Base-by-base conservation (phyloP, 2,329 filamentous ascomycete genomes). In the Alternaria arbusti region DNA sequence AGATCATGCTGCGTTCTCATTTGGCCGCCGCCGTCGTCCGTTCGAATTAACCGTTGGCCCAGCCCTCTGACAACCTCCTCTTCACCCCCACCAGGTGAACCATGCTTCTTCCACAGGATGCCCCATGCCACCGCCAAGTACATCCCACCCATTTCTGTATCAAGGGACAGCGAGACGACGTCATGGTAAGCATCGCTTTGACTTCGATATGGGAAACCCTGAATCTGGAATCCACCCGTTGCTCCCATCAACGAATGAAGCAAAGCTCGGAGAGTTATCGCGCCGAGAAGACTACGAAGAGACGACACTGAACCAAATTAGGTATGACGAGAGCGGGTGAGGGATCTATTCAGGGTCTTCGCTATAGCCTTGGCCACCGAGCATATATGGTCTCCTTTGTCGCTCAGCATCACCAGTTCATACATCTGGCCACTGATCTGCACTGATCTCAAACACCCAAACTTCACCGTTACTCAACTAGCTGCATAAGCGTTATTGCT, bases 201-300 rank as follows among this genome's bases (percentile, higher is more conserved):
- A 50, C 17, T 47, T 63, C 68, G 73, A 75, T 75, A 49, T 25
- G 52, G 20, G 40, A 65, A 23, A 66, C 63, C 70, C 70, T 59
- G 58, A 63, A 60, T 55, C n/a, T 40, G 44, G 23, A 47, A 56
- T 60, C 71, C 66, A 65, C 66, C 44, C 47, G 64, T 69, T 73
- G 67, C 65, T 64, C 23, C 17, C 65, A 77, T 74, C 76, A 70
- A 71, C 73, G 70, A 78, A 75, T 74, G 52, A 61, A 32, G 47
- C 36, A 36, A 50, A 28, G 26, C 9, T 12, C 12, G 20, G 32
- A 46, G 56, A 46, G 54, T 57, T 45, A 54, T 57, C 28, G 40
- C 61, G 54, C 57, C 46, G 61, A 68, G 40, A 49, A 52, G 54
- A 54, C 50, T 52, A 28, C 25, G 46, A 40, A 55, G 36, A 52